A percentile compares a stretch with the other conserved stretches of the same genome.
phyloP scores from a whole-genome alignment of 805 yeast species.

The Metschnikowia arizonensis region DNA sequence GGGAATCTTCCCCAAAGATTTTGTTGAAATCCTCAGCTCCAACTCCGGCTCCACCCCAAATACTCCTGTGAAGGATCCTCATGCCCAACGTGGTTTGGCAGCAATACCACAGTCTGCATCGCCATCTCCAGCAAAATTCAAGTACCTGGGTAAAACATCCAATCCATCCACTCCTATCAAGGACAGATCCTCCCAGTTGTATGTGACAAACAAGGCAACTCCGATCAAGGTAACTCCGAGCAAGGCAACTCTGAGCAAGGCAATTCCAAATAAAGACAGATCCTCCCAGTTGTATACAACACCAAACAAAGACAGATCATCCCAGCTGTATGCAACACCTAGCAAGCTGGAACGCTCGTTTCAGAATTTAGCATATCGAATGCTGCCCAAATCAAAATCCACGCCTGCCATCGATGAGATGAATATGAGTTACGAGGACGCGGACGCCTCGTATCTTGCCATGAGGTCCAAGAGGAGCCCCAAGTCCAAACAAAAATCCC shows the following conservation, averaged over 20 bases:
- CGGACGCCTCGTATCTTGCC: constrained; percentile 9
- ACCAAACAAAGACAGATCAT: neutral
- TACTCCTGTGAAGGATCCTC: constrained; percentile 12
- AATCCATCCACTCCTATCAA: neutral
- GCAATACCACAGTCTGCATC: neutral
- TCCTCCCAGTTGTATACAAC: neutral
- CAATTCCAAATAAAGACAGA: neutral
- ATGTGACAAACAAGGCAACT: neutral
- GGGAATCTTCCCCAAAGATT: constrained; percentile 86
- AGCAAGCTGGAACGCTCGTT: constrained; percentile 8
- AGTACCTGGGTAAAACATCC: neutral
- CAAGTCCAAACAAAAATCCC: neutral
- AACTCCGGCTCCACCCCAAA: constrained; percentile 12
- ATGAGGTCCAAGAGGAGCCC: constrained; percentile 5
- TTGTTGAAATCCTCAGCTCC: constrained; percentile 53
- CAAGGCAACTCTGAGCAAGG: too few relatives aligned
- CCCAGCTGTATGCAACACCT: constrained; percentile 7
- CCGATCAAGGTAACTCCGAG: too few relatives aligned
- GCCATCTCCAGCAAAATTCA: constrained; percentile 1
- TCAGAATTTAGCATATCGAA: neutral
- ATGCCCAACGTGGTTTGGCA: constrained; percentile 10
- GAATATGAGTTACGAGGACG: constrained; percentile 10
- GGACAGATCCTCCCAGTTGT: neutral
- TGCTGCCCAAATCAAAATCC: constrained; percentile 10
- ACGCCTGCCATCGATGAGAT: constrained; percentile 15